These are phyloP conservation scores for Pinus albicaulis DNA, from an alignment of 75 land plant species.

Conservation along the genomic window DNA sequence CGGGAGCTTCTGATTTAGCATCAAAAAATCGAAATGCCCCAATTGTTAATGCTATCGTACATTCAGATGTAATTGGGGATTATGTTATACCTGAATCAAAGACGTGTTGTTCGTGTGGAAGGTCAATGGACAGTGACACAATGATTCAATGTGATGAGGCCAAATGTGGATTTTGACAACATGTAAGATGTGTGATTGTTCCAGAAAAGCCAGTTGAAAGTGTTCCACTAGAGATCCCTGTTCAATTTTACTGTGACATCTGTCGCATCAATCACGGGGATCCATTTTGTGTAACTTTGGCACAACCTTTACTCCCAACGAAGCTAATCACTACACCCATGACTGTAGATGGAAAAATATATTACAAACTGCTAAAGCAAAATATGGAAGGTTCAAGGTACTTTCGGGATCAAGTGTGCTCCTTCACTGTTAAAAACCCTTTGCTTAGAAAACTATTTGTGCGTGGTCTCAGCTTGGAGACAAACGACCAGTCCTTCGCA, in stretches of 20 bases:
- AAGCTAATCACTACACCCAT: slow-evolving; percentile 48
- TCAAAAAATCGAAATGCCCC: too few relatives aligned
- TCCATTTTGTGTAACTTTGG: slow-evolving; percentile 77
- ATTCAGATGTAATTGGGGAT: too few relatives aligned
- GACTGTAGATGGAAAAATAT: slow-evolving; percentile 59
- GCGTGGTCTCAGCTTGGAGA: too few relatives aligned
- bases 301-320: slow-evolving; percentile 56
- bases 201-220: slow-evolving; percentile 52
- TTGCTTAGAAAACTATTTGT: too few relatives aligned
- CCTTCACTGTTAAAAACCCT: too few relatives aligned
- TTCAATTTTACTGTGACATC: slow-evolving; percentile 75
- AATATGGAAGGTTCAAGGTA: too few relatives aligned
- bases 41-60: too few relatives aligned
- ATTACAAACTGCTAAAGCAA: too few relatives aligned
- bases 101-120: slow-evolving; percentile 86
- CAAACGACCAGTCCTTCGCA: too few relatives aligned
- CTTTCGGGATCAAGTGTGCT: too few relatives aligned
- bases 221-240: slow-evolving; percentile 27
- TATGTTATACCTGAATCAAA: slow-evolving; percentile 29
- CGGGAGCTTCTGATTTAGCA: too few relatives aligned
- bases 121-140: slow-evolving; percentile 37
- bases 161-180: slow-evolving; percentile 84
- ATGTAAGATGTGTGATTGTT: slow-evolving; percentile 77
- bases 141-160: slow-evolving; percentile 89
- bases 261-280: slow-evolving; percentile 86